Base-by-base conservation (phyloP, 345 rosid genomes). In the Syzygium jambos region DNA sequence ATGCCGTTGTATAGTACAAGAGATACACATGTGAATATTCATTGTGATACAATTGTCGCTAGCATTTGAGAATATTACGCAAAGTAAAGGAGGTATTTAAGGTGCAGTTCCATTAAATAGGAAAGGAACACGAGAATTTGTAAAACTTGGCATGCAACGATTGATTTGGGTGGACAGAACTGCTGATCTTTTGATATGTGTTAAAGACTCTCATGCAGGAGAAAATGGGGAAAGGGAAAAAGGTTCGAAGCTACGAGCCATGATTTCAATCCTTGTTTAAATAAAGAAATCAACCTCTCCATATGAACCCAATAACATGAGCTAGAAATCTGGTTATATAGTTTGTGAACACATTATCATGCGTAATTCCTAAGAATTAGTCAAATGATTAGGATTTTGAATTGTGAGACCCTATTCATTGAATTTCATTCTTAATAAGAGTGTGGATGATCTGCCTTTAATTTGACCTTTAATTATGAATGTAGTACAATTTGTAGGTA, bases 281-380 rank as follows among this genome's bases (percentile, higher is more conserved):
- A 87, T 27, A 61, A 23, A 51, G n/a, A 56, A 51, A 52, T 27
- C 43, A 85, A 85, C 10, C 51, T 30, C 19, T 27, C 65, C 85
- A 88, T 38, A 22, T 57, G 51, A n/a, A 19, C 87, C 56, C 52
- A 87, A 6, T 54, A 91, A 43, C 12, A 92, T 93, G 63, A 91
- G 49, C 88, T 91, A 73, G 80, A 34, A 73, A 41, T 19, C 49
- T 21, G 43, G 80, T 5, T 73, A 19, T 34, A 73, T 73, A 34
- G 1, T 38, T 34, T 73, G 25, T 19, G 49, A 73, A 73, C 80
- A 38, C 49, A 73, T 34, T 19, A 34, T 87, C 91, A 16, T 34
- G 77, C 19, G 87, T 90, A 73, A 89, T 88, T 84, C 89, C 49
- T 73, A 73, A 11, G 49, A 0, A 65, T 65, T 8, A 65, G 43